A percentile compares a stretch with the other conserved stretches of the same genome.
These are phyloP conservation scores for Cryphonectria japonica DNA, from an alignment of 2,329 filamentous ascomycete genomes.

Conservation along the genomic window DNA sequence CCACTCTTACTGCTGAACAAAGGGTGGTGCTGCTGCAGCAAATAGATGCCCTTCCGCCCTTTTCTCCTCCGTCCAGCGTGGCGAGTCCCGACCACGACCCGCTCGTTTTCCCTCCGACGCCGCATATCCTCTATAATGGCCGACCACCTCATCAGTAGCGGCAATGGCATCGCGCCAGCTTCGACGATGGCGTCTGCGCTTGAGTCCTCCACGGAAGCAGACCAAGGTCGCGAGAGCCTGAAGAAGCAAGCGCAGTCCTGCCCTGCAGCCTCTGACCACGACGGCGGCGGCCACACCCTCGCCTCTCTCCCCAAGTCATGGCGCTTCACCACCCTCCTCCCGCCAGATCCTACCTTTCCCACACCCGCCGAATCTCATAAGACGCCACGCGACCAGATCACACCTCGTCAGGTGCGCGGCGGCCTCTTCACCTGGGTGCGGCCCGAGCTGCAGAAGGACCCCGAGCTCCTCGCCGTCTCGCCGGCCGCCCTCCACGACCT, in stretches of 20 bases:
- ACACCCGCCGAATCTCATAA: conserved; percentile 82
- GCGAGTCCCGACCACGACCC: conserved; percentile 12
- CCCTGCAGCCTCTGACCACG: conserved; percentile 21
- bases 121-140: conserved; percentile 22
- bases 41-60: conserved; percentile 24
- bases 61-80: conserved; percentile 17
- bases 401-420: conserved; percentile 80
- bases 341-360: conserved; percentile 76
- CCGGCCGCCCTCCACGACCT: conserved; percentile 78
- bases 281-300: conserved; percentile 46
- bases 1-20: background rate
- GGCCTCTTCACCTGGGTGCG: conserved; percentile 91
- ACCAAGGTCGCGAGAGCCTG: conserved; percentile 19
- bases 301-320: conserved; percentile 66
- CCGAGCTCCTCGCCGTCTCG: conserved; percentile 83
- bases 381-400: conserved; percentile 75
- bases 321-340: conserved; percentile 68
- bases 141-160: conserved; percentile 24
- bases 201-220: conserved; percentile 2
- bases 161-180: conserved; percentile 21
- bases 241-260: conserved; percentile 11
- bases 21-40: background rate
- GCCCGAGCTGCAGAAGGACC: conserved; percentile 71
- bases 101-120: conserved; percentile 6
- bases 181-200: conserved; percentile 11